Evolutionary conservation across 495 filamentous ascomycete species (phyloP).

Genomic region (Tirmania nivea): DNA sequence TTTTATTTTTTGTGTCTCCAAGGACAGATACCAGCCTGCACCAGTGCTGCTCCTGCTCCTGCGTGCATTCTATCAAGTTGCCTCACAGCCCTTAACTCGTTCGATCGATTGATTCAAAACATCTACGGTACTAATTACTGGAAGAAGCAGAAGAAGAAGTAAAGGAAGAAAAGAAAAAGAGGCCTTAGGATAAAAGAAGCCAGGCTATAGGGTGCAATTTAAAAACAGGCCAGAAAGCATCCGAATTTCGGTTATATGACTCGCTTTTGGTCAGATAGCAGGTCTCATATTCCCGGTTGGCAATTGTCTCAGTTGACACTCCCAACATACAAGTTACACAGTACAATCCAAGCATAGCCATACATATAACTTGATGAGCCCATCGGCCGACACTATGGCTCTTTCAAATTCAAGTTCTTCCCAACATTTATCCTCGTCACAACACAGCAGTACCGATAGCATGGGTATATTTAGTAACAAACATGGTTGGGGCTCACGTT

Average conservation of each 20-base stretch:
- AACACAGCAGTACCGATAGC: too few species aligned
- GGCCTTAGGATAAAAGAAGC: background rate
- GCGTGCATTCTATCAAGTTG: background rate
- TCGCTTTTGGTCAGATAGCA: background rate
- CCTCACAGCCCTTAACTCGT: background rate
- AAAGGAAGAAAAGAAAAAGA: background rate
- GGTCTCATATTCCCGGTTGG: background rate
- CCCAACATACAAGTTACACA: background rate
- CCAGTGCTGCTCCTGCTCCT: background rate
- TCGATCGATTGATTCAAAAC: background rate
- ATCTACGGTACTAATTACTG: background rate
- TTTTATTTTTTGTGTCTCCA: background rate
- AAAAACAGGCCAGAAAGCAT: background rate
- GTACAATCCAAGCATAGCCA: background rate
- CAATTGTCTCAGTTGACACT: background rate
- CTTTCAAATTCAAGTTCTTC: too few species aligned
- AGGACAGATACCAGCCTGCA: background rate
- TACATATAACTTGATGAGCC: background rate
- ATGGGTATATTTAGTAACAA: too few species aligned
- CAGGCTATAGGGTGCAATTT: too few species aligned
- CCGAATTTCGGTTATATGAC: background rate
- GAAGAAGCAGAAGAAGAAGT: background rate
- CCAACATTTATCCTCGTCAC: too few species aligned
- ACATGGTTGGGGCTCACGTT: too few species aligned
- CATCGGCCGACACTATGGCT: background rate